Base-by-base conservation (phyloP, 345 rosid genomes). In the Cardamine chenopodiifolia region DNA sequence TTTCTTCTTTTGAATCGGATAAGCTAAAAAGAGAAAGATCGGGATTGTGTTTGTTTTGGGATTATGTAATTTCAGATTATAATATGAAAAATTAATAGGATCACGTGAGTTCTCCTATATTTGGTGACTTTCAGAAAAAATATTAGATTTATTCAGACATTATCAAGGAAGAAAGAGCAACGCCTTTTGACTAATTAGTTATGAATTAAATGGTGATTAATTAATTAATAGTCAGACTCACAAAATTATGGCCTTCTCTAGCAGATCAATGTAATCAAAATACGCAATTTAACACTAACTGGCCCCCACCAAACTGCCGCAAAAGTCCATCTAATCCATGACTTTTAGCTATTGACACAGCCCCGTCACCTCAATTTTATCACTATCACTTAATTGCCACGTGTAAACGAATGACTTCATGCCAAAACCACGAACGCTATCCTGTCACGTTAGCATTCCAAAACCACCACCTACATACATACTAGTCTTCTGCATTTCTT, bases 321-420 rank as follows among this genome's bases (percentile, higher is more conserved):
- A 60, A 75, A 61, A 58, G 55, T 75, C 79, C 32, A 58, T 49
- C 34, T 2, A 67, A 35, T 12, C 34, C 20, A 56, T 39, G 67
- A 64, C 48, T 48, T 63, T 56, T 6, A 28, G 66, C 71, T 71
- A 70, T 15, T 61, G 50, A 70, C 80, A 77, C 76, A 28, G n/a
- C 15, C 22, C 34, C 72, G 68, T 77, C 72, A 48, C 50, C 66
- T 14, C 14, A 44, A 28, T 10, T 40, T 40, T n/a, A 44, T 70
- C 66, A 56, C 2, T 3, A 35, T 0, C 0, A 26, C 0, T 0
- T 39, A 37, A 5, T 25, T 2, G 56, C 49, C 80, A 71, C 77
- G 77, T 71, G 68, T 65, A 9, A 15, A 32, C 4, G 10, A 60
- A 8, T 11, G 62, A 45, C 28, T 57, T 6, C 26, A 58, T 10